These are phyloP conservation scores for Trifolium pratense DNA, from an alignment of 306 rosid species.

Conservation along the genomic window DNA sequence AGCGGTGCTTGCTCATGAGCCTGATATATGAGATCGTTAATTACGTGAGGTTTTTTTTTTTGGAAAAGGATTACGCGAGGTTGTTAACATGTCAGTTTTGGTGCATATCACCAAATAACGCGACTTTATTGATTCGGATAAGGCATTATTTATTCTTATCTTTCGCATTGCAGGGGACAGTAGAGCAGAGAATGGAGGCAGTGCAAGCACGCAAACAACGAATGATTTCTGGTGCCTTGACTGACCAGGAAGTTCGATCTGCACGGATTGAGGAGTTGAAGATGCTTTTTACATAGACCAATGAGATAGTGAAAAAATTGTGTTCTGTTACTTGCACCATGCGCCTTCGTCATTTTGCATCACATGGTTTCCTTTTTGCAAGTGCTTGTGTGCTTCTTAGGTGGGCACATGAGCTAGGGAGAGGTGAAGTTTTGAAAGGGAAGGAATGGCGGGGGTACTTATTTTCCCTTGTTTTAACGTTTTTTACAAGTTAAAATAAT, in stretches of 20 bases:
- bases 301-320: conserved; percentile 17
- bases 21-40: conserved; percentile 1
- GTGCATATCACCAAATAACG: conserved; percentile 18
- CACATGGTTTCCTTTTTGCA: too few relatives aligned
- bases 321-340: background rate
- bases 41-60: too few relatives aligned
- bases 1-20: conserved; percentile 10
- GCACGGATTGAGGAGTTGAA: conserved; percentile 94
- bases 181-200: conserved; percentile 96
- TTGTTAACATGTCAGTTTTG: conserved; percentile 22
- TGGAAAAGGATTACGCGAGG: too few relatives aligned
- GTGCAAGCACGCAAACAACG: conserved; percentile 93
- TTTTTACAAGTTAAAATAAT: background rate
- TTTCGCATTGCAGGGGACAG: conserved; percentile 71
- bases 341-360: conserved; percentile 27
- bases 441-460: background rate
- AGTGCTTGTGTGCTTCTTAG: too few relatives aligned
- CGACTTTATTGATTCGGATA: conserved; percentile 24
- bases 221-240: conserved; percentile 90
- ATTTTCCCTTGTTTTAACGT: too few relatives aligned
- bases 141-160: conserved; percentile 29
- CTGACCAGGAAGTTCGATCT: conserved; percentile 92
- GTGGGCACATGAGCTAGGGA: too few relatives aligned
- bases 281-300: conserved; percentile 78
- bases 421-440: conserved; percentile 16